Conservation (phyloP, 331 rosid species). For the Erythrophleum ivorense region DNA sequence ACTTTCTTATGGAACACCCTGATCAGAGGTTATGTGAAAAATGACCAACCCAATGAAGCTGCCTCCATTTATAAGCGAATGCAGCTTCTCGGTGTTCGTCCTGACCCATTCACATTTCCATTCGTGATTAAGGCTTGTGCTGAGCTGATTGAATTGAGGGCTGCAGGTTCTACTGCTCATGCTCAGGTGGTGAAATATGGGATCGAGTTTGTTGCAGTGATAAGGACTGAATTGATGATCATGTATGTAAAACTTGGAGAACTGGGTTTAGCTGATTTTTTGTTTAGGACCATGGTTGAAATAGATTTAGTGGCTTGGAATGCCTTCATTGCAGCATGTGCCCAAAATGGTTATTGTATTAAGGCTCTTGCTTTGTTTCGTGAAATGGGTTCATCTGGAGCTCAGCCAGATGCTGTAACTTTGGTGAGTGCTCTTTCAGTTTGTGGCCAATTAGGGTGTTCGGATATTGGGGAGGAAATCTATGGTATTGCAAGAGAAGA, state of each 20-base stretch:
- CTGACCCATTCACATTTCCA: constrained; percentile 48
- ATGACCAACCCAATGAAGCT: constrained; percentile 37
- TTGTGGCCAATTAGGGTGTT: constrained; percentile 48
- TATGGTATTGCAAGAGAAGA: constrained; percentile 30
- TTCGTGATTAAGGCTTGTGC: constrained; percentile 47
- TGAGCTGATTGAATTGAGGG: constrained; percentile 24
- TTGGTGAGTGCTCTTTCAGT: constrained; percentile 45
- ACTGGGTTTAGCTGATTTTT: constrained; percentile 36
- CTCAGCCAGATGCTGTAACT: constrained; percentile 44
- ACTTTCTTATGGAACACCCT: constrained; percentile 50
- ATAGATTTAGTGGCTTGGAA: constrained; percentile 47
- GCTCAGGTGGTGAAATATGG: constrained; percentile 48
- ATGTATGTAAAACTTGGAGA: constrained; percentile 44
- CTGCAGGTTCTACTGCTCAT: constrained; percentile 27
- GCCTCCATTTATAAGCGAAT: constrained; percentile 42
- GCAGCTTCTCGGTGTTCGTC: constrained; percentile 41
- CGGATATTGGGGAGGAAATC: constrained; percentile 48
- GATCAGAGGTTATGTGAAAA: constrained; percentile 40
- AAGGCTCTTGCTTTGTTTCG: constrained; percentile 44
- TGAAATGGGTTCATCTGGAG: constrained; percentile 34
- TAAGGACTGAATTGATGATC: constrained; percentile 47
- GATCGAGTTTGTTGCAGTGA: constrained; percentile 42
- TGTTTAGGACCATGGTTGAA: constrained; percentile 45
- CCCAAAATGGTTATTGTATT: constrained; percentile 40
- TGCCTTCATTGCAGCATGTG: constrained; percentile 44